These are phyloP conservation scores for Xylaria curta DNA, from an alignment of 495 filamentous ascomycete genomes.

Conservation along the genomic window DNA sequence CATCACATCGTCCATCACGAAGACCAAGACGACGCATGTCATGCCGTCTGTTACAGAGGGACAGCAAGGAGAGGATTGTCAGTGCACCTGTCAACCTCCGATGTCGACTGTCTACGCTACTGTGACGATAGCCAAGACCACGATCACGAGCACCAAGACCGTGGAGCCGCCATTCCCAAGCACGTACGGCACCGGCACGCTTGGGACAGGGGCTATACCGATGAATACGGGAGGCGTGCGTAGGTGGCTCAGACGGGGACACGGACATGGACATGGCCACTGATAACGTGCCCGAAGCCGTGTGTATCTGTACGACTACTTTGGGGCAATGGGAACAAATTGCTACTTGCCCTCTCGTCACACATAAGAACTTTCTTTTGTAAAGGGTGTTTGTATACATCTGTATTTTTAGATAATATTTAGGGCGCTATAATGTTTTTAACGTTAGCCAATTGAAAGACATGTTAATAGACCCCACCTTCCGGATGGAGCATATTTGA, in stretches of 20 bases:
- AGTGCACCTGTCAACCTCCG: constrained; percentile 13
- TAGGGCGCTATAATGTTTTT: neutral
- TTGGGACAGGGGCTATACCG: constrained; percentile 19
- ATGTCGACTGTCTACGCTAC: constrained; percentile 20
- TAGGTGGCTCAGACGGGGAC: constrained; percentile 37
- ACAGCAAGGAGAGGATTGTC: neutral
- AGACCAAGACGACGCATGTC: neutral
- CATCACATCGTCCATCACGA: too few species aligned
- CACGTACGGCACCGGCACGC: constrained; percentile 23
- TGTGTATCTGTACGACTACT: neutral
- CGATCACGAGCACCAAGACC: constrained; percentile 39
- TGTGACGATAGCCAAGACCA: constrained; percentile 31
- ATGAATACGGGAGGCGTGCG: constrained; percentile 27
- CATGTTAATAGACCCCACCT: neutral
- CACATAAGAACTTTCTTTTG: neutral
- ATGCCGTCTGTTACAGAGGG: neutral
- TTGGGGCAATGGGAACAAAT: neutral
- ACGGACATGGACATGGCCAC: constrained; percentile 16
- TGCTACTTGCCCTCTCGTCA: neutral
- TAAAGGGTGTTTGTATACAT: neutral
- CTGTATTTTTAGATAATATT: neutral
- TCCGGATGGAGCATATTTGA: constrained; percentile 5
- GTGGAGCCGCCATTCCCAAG: constrained; percentile 36
- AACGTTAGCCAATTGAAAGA: neutral
- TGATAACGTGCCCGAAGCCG: neutral